These are phyloP conservation scores for Syncephalis fuscata DNA, from an alignment of 371 early-diverging fungal genomes.

Conservation along the genomic window DNA sequence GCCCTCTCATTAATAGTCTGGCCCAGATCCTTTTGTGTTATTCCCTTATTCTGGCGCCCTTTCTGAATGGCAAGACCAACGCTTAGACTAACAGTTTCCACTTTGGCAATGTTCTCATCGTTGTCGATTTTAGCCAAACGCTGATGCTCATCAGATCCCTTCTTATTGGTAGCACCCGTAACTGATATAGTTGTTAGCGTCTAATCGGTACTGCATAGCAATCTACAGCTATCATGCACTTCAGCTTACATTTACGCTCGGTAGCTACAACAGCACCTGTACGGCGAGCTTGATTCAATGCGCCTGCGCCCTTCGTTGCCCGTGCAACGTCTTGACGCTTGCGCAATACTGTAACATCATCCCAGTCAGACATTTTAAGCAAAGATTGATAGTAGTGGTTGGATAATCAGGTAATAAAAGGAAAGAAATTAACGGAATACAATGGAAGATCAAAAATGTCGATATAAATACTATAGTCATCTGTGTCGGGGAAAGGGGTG, in stretches of 20 bases:
- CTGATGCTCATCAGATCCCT: constrained; percentile 58
- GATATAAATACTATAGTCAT: no score
- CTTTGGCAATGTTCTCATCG: constrained; percentile 66
- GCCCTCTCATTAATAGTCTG: constrained; percentile 68
- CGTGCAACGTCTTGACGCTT: constrained; percentile 50
- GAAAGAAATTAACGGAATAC: no score
- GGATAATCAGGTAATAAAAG: no score
- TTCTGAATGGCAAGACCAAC: constrained; percentile 77
- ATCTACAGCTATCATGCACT: background rate
- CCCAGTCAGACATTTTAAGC: constrained; percentile 36
- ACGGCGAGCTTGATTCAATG: constrained; percentile 68
- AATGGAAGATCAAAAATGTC: no score
- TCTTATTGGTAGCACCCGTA: constrained; percentile 34
- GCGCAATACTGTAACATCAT: constrained; percentile 56
- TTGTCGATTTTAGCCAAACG: constrained; percentile 81
- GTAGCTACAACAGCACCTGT: constrained; percentile 52
- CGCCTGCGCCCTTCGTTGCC: constrained; percentile 42
- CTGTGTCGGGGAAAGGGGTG: no score
- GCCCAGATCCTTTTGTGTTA: constrained; percentile 87
- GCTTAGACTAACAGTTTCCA: constrained; percentile 48
- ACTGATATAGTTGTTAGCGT: background rate
- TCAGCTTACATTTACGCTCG: constrained; percentile 40
- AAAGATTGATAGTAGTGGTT: no score
- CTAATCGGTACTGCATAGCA: constrained; percentile 1
- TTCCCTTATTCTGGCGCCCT: constrained; percentile 53